Evolutionary conservation across 202 grass and related monocot genomes (phyloP), one percentile per base, ranked within the genome.

Genomic region (Digitaria exilis): DNA sequence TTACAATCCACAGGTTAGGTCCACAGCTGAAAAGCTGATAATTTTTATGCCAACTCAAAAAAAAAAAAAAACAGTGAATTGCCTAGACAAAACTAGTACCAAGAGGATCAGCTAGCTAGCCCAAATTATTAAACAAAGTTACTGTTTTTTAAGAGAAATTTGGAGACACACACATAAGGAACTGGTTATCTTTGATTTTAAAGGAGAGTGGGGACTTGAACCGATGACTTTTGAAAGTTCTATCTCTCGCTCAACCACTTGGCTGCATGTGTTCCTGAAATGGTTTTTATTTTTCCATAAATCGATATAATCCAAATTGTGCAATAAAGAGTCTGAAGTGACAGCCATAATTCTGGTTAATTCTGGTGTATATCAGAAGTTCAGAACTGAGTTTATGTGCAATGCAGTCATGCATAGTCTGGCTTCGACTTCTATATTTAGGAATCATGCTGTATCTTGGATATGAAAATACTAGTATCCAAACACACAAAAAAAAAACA

Each of bases 401-500:
- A 67, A 59, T 60, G 13, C 14, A 24, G 0, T 21, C 56, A 59
- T 68, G 13, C 14, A 24, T 0, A 16, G 42, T 56, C 7, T 26
- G 7, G 2, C 63, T 89, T 44, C 54, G 42, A 64, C 46, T 84
- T 59, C 18, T 43, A 25, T 57, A 71, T 18, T 78, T 73, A 6
- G 44, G 16, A 42, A 69, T 25, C 56, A 61, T 69, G 49, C 5
- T 57, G 17, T 69, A 77, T 74, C 9, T 74, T 64, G 9, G 22
- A 65, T 42, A 30, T 73, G 66, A 66, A 82, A 73, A n/a, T 44
- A 59, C 28, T 60, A 42, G 25, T 8, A 67, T 65, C 13, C n/a
- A 29, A 66, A 81, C n/a, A 76, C 28, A 48, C n/a, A 16, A 75
- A 32, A 69, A 69, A 21, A 55, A 45, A 73, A 82, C 49, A 73